These are phyloP conservation scores for Thelonectria rubi DNA, from an alignment of 2,329 filamentous ascomycete genomes.

Conservation along the genomic window DNA sequence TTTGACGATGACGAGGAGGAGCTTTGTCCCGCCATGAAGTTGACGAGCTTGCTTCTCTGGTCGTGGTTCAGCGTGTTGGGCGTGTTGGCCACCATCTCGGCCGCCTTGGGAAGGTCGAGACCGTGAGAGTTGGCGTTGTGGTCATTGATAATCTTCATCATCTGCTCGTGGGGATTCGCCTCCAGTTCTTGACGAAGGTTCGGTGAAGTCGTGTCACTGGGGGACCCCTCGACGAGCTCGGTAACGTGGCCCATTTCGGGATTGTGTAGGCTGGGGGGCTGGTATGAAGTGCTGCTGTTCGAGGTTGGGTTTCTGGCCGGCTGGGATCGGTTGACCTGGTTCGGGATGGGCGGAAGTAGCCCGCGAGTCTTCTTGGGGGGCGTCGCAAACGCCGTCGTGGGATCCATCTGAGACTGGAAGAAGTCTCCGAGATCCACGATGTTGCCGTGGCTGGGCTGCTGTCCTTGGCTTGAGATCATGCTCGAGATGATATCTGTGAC, in stretches of 20 bases:
- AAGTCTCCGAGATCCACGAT: constrained; percentile 71
- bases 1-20: constrained; percentile 39
- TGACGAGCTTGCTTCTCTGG: constrained; percentile 67
- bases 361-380: constrained; percentile 62
- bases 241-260: constrained; percentile 66
- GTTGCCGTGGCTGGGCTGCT: constrained; percentile 59
- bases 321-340: constrained; percentile 43
- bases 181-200: constrained; percentile 65
- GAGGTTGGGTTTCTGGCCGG: constrained; percentile 39
- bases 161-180: constrained; percentile 66
- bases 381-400: constrained; percentile 51
- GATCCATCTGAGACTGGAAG: constrained; percentile 57
- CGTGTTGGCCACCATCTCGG: constrained; percentile 61
- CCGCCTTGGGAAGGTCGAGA: constrained; percentile 62
- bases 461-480: constrained; percentile 69
- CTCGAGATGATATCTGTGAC: constrained; percentile 86
- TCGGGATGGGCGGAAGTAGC: constrained; percentile 63
- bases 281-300: constrained; percentile 36
- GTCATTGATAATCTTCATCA: constrained; percentile 73
- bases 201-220: constrained; percentile 56
- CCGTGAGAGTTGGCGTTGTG: constrained; percentile 64
- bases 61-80: constrained; percentile 64
- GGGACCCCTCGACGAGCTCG: constrained; percentile 65
- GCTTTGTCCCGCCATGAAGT: constrained; percentile 64
- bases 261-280: constrained; percentile 44